Evolutionary conservation across 192 early-diverging fungal species (phyloP).

Genomic region (Linderina pennispora): DNA sequence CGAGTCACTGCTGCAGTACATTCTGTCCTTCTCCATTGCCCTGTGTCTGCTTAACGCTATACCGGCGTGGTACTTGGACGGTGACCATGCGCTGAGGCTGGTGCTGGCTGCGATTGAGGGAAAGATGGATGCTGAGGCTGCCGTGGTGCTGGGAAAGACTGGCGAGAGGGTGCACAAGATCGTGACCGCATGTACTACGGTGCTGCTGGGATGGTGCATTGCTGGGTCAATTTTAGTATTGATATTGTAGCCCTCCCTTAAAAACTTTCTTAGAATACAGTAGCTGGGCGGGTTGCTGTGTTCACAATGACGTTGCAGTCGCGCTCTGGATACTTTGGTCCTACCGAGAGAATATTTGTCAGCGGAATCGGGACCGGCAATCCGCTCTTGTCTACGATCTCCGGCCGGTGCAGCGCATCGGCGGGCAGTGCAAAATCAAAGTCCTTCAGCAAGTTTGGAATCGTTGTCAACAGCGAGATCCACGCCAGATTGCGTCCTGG

Average conservation of each 20-base stretch:
- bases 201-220: slow-evolving; percentile 26
- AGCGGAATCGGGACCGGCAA: not conserved
- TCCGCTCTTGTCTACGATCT: not conserved
- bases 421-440: not conserved
- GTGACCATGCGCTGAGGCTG: slow-evolving; percentile 19
- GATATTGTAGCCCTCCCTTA: too few relatives aligned
- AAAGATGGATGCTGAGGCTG: not conserved
- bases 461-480: not conserved
- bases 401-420: not conserved
- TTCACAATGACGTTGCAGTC: not conserved
- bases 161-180: not conserved
- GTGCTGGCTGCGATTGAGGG: slow-evolving; percentile 2
- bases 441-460: not conserved
- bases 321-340: not conserved
- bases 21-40: slow-evolving; percentile 32
- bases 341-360: not conserved
- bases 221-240: slow-evolving; percentile 18
- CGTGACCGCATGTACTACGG: slow-evolving; percentile 10
- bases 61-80: slow-evolving; percentile 32
- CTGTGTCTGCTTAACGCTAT: slow-evolving; percentile 32
- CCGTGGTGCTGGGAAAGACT: not conserved
- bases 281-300: too few relatives aligned
- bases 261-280: too few relatives aligned
- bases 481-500: not conserved
- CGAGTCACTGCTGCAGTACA: slow-evolving; percentile 28